Conservation (phyloP, 805 yeast genomes). For the Myxozyma mucilagina region DNA sequence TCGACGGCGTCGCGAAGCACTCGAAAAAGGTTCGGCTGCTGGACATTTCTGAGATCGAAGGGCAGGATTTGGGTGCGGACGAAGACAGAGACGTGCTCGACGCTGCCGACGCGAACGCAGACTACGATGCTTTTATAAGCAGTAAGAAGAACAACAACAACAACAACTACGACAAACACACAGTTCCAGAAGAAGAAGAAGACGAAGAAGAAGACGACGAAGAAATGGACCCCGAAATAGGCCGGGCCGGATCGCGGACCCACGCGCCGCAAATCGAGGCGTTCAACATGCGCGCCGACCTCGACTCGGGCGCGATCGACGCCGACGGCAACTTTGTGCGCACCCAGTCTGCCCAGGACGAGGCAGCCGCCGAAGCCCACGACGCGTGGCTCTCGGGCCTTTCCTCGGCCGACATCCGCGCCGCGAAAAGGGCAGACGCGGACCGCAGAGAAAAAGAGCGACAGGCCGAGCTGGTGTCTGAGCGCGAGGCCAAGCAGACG, state of each 20-base stretch:
- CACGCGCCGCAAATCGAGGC: slow-evolving; percentile 56
- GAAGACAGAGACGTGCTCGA: slow-evolving; percentile 10
- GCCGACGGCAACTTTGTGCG: slow-evolving; percentile 59
- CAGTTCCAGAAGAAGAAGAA: slow-evolving; percentile 14
- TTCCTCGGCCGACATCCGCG: slow-evolving; percentile 42
- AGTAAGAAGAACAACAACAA: background rate
- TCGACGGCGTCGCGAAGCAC: slow-evolving; percentile 35
- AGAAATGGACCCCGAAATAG: slow-evolving; percentile 28
- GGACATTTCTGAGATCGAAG: slow-evolving; percentile 46
- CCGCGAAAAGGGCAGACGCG: slow-evolving; percentile 43
- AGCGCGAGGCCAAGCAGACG: slow-evolving; percentile 8
- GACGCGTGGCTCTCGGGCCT: slow-evolving; percentile 46
- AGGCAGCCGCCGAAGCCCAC: slow-evolving; percentile 37
- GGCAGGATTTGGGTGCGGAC: slow-evolving; percentile 23
- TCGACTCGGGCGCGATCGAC: slow-evolving; percentile 60
- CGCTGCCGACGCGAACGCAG: slow-evolving; percentile 13
- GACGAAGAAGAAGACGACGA: slow-evolving; percentile 19
- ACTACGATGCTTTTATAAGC: slow-evolving; percentile 27
- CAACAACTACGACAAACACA: slow-evolving; percentile 20
- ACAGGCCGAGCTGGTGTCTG: slow-evolving; percentile 10
- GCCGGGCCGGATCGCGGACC: slow-evolving; percentile 17
- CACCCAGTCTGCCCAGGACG: slow-evolving; percentile 42
- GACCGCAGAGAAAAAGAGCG: slow-evolving; percentile 32
- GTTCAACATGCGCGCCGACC: slow-evolving; percentile 59
- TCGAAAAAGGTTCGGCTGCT: slow-evolving; percentile 36